These are phyloP conservation scores for Aurifilum marmelostoma DNA, from an alignment of 2,329 filamentous ascomycete species.

Conservation along the genomic window DNA sequence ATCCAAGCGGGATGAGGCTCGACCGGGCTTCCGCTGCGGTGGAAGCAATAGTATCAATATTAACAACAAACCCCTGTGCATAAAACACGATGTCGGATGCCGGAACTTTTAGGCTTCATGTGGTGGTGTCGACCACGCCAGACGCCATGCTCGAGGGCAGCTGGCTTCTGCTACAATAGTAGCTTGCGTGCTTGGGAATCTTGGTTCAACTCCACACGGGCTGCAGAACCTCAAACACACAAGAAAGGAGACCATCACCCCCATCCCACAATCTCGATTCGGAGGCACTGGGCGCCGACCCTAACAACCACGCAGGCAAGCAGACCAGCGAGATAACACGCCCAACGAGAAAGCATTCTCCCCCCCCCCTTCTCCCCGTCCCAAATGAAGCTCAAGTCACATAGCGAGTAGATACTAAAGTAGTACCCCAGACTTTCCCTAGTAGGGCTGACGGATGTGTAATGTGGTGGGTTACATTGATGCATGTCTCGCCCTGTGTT, in stretches of 20 bases:
- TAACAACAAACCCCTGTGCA: neutral
- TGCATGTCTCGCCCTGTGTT: neutral
- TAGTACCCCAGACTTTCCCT: too few relatives aligned
- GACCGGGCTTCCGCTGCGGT: neutral
- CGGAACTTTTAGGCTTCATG: neutral
- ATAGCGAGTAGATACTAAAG: too few relatives aligned
- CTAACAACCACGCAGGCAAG: neutral
- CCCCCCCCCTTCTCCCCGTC: too few relatives aligned
- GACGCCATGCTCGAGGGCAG: neutral
- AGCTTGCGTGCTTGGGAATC: neutral
- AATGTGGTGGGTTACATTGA: neutral
- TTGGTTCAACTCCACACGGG: neutral
- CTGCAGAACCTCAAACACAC: constrained; percentile 5
- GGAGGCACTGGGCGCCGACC: neutral
- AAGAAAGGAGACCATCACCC: neutral
- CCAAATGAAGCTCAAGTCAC: too few relatives aligned
- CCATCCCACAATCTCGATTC: neutral
- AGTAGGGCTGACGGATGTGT: neutral
- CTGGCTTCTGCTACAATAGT: neutral
- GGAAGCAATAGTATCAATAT: neutral
- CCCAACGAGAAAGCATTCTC: too few relatives aligned
- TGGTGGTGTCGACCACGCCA: neutral
- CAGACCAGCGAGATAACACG: neutral
- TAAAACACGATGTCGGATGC: neutral
- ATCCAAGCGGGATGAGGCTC: constrained; percentile 11